Conservation (phyloP, 495 filamentous ascomycete species). For the Penicillium pulvis region DNA sequence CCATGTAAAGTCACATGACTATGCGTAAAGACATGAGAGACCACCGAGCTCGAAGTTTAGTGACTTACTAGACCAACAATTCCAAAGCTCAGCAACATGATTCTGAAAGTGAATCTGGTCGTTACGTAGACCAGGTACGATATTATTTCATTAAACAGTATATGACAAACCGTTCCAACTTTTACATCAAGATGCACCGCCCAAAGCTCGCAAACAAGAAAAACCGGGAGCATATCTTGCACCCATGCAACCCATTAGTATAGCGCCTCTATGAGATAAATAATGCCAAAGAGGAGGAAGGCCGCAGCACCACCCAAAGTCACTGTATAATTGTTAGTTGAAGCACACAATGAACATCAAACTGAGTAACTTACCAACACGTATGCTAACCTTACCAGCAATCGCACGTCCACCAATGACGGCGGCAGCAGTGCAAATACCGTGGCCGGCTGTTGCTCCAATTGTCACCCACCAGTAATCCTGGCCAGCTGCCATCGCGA, state of each 20-base stretch:
- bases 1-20: not conserved
- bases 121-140: constrained; percentile 12
- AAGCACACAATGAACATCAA: not conserved
- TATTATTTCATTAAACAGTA: constrained; percentile 31
- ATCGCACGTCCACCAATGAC: constrained; percentile 91
- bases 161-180: constrained; percentile 24
- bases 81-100: no score
- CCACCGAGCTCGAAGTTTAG: no score
- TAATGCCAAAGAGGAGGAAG: constrained; percentile 87
- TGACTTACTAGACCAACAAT: no score
- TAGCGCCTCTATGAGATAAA: constrained; percentile 84
- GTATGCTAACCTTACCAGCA: constrained; percentile 90
- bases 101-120: constrained; percentile 1
- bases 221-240: constrained; percentile 2
- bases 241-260: constrained; percentile 41
- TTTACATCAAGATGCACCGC: constrained; percentile 19
- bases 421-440: constrained; percentile 86
- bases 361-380: constrained; percentile 76
- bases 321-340: constrained; percentile 56
- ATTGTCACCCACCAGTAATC: constrained; percentile 99
- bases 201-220: constrained; percentile 12
- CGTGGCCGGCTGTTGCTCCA: constrained; percentile 85
- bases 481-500: constrained; percentile 97
- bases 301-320: constrained; percentile 92
- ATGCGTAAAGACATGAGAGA: no score